Evolutionary conservation across 2,329 filamentous ascomycete species (phyloP).

Genomic region (Tolypocladium album): DNA sequence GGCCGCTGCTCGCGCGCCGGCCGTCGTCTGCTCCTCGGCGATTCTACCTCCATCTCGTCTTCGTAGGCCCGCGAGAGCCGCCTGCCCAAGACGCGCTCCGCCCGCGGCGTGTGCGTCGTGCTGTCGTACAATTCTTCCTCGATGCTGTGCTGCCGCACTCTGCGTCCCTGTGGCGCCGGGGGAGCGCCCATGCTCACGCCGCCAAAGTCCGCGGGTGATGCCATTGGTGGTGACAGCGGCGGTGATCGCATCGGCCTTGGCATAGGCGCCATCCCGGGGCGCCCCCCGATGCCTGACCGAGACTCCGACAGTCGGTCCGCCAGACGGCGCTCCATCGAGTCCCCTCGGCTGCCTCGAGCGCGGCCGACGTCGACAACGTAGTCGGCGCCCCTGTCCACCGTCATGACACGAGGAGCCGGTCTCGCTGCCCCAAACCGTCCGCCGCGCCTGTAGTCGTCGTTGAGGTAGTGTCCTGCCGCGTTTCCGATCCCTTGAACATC

Average conservation of each 20-base stretch:
- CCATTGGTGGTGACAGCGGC: constrained; percentile 21
- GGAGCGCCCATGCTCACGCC: constrained; percentile 10
- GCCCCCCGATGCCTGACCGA: constrained; percentile 14
- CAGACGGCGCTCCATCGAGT: constrained; percentile 37
- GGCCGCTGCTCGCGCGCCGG: constrained; percentile 14
- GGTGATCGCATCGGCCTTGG: constrained; percentile 3
- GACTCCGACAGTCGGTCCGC: constrained; percentile 39
- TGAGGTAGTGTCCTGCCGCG: constrained; percentile 46
- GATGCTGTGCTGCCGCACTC: constrained; percentile 26
- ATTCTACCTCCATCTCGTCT: constrained; percentile 16
- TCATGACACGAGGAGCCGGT: not conserved
- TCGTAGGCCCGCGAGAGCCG: constrained; percentile 19
- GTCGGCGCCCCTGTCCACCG: constrained; percentile 1
- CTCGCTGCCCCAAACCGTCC: constrained; percentile 1
- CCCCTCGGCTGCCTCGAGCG: constrained; percentile 28
- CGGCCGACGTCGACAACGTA: constrained; percentile 34
- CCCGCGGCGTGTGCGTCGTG: constrained; percentile 16
- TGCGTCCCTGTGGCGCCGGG: not conserved
- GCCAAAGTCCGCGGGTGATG: constrained; percentile 18
- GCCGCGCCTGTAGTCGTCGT: constrained; percentile 39
- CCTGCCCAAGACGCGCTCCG: constrained; percentile 16
- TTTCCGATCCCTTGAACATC: constrained; percentile 37
- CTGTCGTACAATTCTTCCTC: constrained; percentile 25
- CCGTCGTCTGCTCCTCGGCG: constrained; percentile 16
- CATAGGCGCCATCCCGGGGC: constrained; percentile 1